Evolutionary conservation across 768 basidiomycete species (phyloP), one percentile per base, ranked within the genome.

Genomic region (Strobilomyces confusus): DNA sequence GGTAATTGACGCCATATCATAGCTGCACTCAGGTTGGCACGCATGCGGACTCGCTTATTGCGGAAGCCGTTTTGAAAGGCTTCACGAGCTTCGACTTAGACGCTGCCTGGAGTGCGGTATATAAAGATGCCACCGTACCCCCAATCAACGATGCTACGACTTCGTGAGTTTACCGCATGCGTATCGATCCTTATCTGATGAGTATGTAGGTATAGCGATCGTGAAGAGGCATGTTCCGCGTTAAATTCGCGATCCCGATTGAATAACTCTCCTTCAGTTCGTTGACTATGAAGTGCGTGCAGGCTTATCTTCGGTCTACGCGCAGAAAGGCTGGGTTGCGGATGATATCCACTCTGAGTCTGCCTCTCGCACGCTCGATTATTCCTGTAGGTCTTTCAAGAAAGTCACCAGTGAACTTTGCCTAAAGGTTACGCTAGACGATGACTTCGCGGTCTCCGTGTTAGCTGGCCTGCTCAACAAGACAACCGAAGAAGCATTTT

Each of bases 241-340:
- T 41, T 44, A 23, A 12, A 33, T 26, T 48, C 12, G 15, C 12
- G 20, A 20, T 42, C 8, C 14, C 15, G 4, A 29, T 30, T 25
- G 40, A 42, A 44, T 42, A 41, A 55, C 46, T 33, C 12, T 19
- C 17, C 9, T 49, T 23, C 52, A 89, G 84, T 72, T 80, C 49
- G 85, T 90, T 1, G 84, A 86, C 42, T 89, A 87, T 60, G 89
- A 92, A 76, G 89, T 83, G 8, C 82, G 89, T 26, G 89, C 90
- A 0, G 90, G 90, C 0, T 70, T 92, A 20, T 80, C 82, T 0
- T 29, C 29, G 1, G 29, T 29, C 29, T 29, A 29, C 29, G 29
- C 6, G 29, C 3, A 29, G 29, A 29, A 79, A 17, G 89, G 88
- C 9, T 92, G 84, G 82, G 29, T 29, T 9, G 29, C 29, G 29